Conservation (phyloP, 192 early-diverging fungal genomes). For the Coemansia sp. region DNA sequence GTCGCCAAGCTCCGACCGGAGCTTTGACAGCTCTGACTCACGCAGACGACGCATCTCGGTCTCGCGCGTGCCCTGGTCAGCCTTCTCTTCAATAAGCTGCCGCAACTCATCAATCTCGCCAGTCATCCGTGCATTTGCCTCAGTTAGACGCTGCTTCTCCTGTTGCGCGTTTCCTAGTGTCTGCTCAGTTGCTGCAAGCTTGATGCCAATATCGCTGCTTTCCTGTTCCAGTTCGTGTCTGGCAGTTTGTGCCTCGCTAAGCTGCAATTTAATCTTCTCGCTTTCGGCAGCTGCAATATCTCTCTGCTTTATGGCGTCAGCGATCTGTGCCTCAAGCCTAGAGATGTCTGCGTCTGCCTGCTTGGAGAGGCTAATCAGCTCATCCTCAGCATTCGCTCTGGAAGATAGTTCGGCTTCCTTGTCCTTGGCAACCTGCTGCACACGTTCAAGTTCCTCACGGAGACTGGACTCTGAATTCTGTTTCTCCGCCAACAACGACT, state of each 20-base stretch:
- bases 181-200: slow-evolving; percentile 61
- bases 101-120: slow-evolving; percentile 58
- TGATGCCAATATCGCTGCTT: slow-evolving; percentile 57
- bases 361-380: slow-evolving; percentile 25
- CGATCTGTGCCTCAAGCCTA: slow-evolving; percentile 23
- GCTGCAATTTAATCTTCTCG: slow-evolving; percentile 19
- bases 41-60: slow-evolving; percentile 60
- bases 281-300: slow-evolving; percentile 9
- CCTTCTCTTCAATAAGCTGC: slow-evolving; percentile 59
- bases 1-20: slow-evolving; percentile 57
- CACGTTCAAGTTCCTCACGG: slow-evolving; percentile 18
- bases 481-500: slow-evolving; percentile 25
- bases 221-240: slow-evolving; percentile 61
- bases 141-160: slow-evolving; percentile 41
- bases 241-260: slow-evolving; percentile 15
- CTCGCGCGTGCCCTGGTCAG: slow-evolving; percentile 62
- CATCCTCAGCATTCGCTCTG: slow-evolving; percentile 12
- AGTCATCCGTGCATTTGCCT: slow-evolving; percentile 46
- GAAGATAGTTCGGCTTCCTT: slow-evolving; percentile 29
- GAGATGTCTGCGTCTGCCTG: slow-evolving; percentile 14
- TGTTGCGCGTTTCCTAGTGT: slow-evolving; percentile 32
- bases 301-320: slow-evolving; percentile 13
- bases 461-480: slow-evolving; percentile 23
- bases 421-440: slow-evolving; percentile 20
- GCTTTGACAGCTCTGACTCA: slow-evolving; percentile 58